Conservation (phyloP, 371 early-diverging fungal genomes). For the Actinomortierella ambigua region DNA sequence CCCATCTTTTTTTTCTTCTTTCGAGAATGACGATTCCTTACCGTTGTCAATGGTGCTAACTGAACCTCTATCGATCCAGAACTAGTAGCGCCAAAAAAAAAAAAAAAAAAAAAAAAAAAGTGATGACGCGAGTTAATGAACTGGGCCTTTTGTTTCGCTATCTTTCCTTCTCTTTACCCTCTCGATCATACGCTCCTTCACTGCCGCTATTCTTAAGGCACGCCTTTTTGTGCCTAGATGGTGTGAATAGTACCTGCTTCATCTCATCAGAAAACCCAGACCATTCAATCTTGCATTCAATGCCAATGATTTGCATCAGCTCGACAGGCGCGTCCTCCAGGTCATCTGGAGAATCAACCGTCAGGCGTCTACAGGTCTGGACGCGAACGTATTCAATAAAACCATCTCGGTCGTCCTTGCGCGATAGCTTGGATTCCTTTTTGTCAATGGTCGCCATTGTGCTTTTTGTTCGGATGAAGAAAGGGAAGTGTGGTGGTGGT, state of each 20-base stretch:
- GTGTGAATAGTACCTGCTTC: conserved; percentile 21
- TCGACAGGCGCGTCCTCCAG: conserved; percentile 26
- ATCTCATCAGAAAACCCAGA: conserved; percentile 39
- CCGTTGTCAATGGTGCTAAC: conserved; percentile 28
- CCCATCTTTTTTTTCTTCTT: too few species aligned
- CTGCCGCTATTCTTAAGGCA: not conserved
- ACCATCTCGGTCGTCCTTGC: conserved; percentile 42
- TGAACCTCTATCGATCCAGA: conserved; percentile 38
- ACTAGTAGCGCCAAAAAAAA: conserved; percentile 10
- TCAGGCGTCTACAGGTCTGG: conserved; percentile 41
- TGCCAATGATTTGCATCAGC: conserved; percentile 35
- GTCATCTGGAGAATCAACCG: conserved; percentile 23
- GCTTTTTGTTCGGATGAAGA: too few species aligned
- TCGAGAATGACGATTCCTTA: too few species aligned
- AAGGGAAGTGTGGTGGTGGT: too few species aligned
- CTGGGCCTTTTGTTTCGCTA: too few species aligned
- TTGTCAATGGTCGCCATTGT: not conserved
- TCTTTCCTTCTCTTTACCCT: too few species aligned
- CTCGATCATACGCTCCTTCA: not conserved
- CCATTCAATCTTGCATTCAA: conserved; percentile 45
- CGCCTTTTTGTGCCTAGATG: not conserved
- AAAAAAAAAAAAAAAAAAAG: not conserved
- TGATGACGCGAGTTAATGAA: too few species aligned
- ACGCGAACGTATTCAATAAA: conserved; percentile 43
- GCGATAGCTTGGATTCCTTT: conserved; percentile 14